phyloP scores from a whole-genome alignment of 2,329 filamentous ascomycete species.

The Alternaria metachromatica region DNA sequence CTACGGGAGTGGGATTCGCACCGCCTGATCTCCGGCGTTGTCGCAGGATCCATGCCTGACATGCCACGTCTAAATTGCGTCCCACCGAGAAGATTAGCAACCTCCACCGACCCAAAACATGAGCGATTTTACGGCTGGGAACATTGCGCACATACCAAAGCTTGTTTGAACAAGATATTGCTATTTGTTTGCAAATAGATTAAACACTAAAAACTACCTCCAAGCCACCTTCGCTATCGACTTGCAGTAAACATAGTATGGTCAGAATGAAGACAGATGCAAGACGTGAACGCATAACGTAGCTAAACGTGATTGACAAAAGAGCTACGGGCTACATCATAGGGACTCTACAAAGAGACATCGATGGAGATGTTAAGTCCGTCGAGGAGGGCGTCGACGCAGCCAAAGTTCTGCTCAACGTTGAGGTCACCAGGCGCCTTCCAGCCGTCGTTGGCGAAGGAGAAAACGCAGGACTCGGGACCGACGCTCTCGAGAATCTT shows the following conservation, averaged over 20 bases:
- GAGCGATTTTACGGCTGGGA: neutral
- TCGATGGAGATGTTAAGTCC: neutral
- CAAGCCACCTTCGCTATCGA: slow-evolving; percentile 16
- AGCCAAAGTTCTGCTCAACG: slow-evolving; percentile 85
- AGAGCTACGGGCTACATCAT: slow-evolving; percentile 2
- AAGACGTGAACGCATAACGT: neutral
- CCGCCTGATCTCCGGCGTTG: neutral
- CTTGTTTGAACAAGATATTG: neutral
- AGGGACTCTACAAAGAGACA: slow-evolving; percentile 5
- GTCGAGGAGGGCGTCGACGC: slow-evolving; percentile 55
- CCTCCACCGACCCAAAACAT: neutral
- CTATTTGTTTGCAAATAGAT: slow-evolving; percentile 6
- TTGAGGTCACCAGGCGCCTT: slow-evolving; percentile 72
- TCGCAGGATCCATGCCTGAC: neutral
- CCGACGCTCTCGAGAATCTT: slow-evolving; percentile 72
- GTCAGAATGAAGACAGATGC: neutral
- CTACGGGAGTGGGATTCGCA: neutral
- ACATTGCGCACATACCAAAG: neutral
- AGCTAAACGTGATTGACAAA: slow-evolving; percentile 11
- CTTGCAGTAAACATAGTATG: slow-evolving; percentile 3
- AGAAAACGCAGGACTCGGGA: slow-evolving; percentile 79
- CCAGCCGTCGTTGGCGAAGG: slow-evolving; percentile 80
- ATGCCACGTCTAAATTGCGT: neutral
- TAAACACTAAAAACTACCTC: slow-evolving; percentile 21
- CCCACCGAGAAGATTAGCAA: neutral